Conservation (phyloP, 2,329 filamentous ascomycete genomes). For the Exophiala mesophila region DNA sequence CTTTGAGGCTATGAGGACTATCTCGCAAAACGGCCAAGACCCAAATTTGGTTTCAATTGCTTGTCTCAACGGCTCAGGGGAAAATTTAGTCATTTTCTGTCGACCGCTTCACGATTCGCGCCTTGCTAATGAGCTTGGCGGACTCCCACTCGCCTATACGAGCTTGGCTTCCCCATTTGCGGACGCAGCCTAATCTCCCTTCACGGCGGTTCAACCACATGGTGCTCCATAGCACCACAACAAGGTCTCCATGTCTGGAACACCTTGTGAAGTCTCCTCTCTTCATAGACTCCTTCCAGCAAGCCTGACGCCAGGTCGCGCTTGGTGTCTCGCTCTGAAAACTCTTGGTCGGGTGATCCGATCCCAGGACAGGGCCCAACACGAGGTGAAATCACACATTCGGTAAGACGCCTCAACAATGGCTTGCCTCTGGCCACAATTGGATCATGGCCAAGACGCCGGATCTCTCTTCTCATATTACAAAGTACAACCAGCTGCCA, state of each 20-base stretch:
- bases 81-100: neutral
- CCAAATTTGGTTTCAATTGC: neutral
- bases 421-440: neutral
- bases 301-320: neutral
- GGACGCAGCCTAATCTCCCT: slow-evolving; percentile 8
- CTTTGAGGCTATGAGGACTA: no score
- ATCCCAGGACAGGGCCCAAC: neutral
- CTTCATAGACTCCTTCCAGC: neutral
- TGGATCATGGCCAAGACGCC: neutral
- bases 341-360: neutral
- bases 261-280: no score
- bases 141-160: slow-evolving; percentile 6
- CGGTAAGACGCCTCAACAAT: neutral
- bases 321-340: neutral
- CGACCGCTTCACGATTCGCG: neutral
- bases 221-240: neutral
- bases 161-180: slow-evolving; percentile 9
- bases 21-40: neutral
- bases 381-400: neutral
- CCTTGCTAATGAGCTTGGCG: slow-evolving; percentile 3
- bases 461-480: neutral
- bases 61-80: neutral
- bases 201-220: neutral
- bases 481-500: slow-evolving; percentile 1
- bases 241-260: neutral